Base-by-base conservation (phyloP, 306 rosid species). In the Sophora flavescens region DNA sequence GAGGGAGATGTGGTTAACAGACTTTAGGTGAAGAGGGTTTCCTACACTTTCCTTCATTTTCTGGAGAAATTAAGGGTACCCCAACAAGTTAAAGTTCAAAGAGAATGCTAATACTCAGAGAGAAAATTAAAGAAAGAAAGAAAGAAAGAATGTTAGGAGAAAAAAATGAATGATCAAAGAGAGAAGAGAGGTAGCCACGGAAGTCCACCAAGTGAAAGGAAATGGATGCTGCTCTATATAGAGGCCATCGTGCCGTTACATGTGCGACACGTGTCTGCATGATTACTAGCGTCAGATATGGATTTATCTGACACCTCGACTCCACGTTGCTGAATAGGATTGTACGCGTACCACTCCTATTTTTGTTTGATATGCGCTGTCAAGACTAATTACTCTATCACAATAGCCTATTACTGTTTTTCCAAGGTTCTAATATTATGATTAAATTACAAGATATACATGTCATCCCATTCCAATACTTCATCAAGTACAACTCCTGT, bases 1-100 rank as follows among this genome's bases (percentile, higher is more conserved):
- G 8, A 89, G 92, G 12, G 98, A 95, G 83, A 95, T 83, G 78
- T 95, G 97, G 85, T 95, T 95, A 62, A 95, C 81, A 38, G 98
- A 95, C 35, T 85, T 92, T 26, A 95, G 88, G 69, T 87, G 93
- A 47, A 95, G 84, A 57, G 98, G 98, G 59, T 95, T 95, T 86
- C 72, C 93, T 15, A 18, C 75, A 17, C 6, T 88, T 73, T 85
- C 98, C 78, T 92, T 95, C 97, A 90, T 95, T 54, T 44, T 10
- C 64, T 61, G 47, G 17, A 28, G 54, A 18, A 41, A 70, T 36
- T 30, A 17, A 7, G 8, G n/a, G 9, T 26, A 30, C 6, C 4
- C 8, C 53, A 39, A 14, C 22, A 41, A 30, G 0, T 62, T 2
- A 9, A 72, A 82, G 39, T 36, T 28, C 13, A 5, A 9, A 16